Evolutionary conservation across 306 rosid genomes (phyloP), one percentile per base, ranked within the genome.

Genomic region (Cotoneaster glaucophyllus): DNA sequence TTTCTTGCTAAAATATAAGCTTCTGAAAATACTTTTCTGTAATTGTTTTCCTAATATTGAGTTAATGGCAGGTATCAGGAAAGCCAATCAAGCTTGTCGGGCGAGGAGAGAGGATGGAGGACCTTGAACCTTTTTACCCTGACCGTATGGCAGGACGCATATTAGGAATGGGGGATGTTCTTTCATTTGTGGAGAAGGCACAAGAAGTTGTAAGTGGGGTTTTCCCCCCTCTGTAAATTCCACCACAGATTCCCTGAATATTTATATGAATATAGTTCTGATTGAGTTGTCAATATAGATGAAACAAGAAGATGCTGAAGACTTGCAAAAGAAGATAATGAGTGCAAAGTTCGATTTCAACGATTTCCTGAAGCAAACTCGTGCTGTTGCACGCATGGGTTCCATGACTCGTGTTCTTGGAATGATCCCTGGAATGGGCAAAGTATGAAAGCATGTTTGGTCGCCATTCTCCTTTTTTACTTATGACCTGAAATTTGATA

Each of bases 351-450:
- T 95, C 59, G 97, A 95, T 86, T 95, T 95, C 78, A 95, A 95
- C n/a, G 99, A 95, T 85, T 92, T 92, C 78, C 85, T 95, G 34
- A 95, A 95, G 90, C 97, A 95, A 92, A 95, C 97, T 39, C 97
- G 97, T 75, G 82, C 97, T 65, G 91, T 95, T 79, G 97, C 99
- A 50, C 85, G 84, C 53, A 95, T 95, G 99, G 99, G 99, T 76
- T 90, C 99, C n/a, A 87, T 95, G 85, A 86, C 94, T 70, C 97
- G 99, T 75, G 97, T 95, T 84, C 74, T 95, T 72, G 97, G 99
- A 85, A 95, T 95, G 99, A 92, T 95, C 86, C 99, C 99, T 79
- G 99, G 99, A 44, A 95, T 95, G 99, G 92, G 91, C 21, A 95
- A 95, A 97, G 99, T 95, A 84, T 74, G 87, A 61, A 80, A 64